phyloP scores from a whole-genome alignment of 2,329 filamentous ascomycete species.

The Apiospora saccharicola region DNA sequence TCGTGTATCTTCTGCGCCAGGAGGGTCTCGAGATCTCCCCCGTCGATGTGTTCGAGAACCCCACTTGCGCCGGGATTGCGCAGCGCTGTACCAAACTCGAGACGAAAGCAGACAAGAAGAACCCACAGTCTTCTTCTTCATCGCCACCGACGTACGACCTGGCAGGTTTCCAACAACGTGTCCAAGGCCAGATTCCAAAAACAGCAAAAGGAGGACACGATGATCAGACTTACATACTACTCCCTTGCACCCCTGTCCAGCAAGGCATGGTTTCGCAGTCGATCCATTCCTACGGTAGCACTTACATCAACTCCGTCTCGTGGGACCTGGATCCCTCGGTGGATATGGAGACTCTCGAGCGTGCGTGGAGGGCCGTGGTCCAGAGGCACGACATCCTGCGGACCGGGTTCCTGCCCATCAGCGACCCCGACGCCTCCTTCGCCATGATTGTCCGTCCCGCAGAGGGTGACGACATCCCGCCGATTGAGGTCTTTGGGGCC shows the following conservation, averaged over 20 bases:
- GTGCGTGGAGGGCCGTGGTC: constrained; percentile 67
- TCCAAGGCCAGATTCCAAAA: constrained; percentile 42
- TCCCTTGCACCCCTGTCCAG: constrained; percentile 78
- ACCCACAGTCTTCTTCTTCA: background rate
- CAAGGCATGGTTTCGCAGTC: constrained; percentile 82
- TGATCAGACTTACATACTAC: constrained; percentile 66
- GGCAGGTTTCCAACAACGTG: constrained; percentile 45
- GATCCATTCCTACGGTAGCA: constrained; percentile 66
- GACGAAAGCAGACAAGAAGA: background rate
- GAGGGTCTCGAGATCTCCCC: constrained; percentile 67
- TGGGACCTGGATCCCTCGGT: constrained; percentile 56
- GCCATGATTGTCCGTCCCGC: constrained; percentile 73
- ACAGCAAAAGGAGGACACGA: constrained; percentile 41
- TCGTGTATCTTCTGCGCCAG: constrained; percentile 72
- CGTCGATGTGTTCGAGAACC: constrained; percentile 75
- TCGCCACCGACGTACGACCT: constrained; percentile 46
- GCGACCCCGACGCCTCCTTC: constrained; percentile 68
- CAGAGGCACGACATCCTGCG: constrained; percentile 74
- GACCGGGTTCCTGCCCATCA: constrained; percentile 73
- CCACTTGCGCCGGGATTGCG: constrained; percentile 50
- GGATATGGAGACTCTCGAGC: constrained; percentile 49
- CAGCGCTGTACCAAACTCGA: constrained; percentile 24
- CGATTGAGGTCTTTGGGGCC: constrained; percentile 31
- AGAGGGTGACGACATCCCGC: constrained; percentile 27
- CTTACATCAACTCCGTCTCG: constrained; percentile 80